phyloP scores from a whole-genome alignment of 2,329 filamentous ascomycete genomes.

The Botryotinia narcissicola region DNA sequence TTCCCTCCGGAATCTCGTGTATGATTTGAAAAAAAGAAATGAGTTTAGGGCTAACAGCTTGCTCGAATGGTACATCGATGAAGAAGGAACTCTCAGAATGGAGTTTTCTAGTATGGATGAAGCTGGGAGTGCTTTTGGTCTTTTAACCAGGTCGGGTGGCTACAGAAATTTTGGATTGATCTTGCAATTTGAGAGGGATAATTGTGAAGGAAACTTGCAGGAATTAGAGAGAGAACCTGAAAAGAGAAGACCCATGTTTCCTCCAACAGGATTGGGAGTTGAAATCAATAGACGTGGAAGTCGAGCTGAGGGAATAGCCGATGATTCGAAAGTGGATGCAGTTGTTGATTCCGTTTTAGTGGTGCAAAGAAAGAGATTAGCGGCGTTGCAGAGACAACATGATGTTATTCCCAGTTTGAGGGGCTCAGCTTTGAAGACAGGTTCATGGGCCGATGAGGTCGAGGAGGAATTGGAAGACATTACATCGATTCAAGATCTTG shows the following conservation, averaged over 20 bases:
- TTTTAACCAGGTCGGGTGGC: conserved; percentile 21
- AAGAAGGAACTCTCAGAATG: conserved; percentile 25
- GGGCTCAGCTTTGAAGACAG: background rate
- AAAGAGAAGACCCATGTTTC: conserved; percentile 9
- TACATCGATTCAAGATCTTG: too few relatives aligned
- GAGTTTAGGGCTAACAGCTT: conserved; percentile 20
- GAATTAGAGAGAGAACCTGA: conserved; percentile 23
- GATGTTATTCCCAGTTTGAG: background rate
- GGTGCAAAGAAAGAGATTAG: background rate
- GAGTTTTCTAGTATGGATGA: conserved; percentile 30
- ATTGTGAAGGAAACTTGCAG: conserved; percentile 30
- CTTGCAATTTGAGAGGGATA: conserved; percentile 29
- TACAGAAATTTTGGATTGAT: conserved; percentile 24
- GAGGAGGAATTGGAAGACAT: background rate
- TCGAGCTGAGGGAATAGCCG: conserved; percentile 16
- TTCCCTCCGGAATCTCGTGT: conserved; percentile 22
- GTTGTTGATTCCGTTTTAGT: background rate
- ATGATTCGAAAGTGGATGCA: background rate
- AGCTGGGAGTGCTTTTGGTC: conserved; percentile 25
- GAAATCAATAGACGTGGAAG: background rate
- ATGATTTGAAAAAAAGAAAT: conserved; percentile 19
- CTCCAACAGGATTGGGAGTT: background rate
- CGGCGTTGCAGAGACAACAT: background rate
- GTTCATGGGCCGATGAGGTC: background rate
- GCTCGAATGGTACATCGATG: conserved; percentile 30